Base-by-base conservation (phyloP, 495 filamentous ascomycete genomes). In the Penicillium atrosanguineum region DNA sequence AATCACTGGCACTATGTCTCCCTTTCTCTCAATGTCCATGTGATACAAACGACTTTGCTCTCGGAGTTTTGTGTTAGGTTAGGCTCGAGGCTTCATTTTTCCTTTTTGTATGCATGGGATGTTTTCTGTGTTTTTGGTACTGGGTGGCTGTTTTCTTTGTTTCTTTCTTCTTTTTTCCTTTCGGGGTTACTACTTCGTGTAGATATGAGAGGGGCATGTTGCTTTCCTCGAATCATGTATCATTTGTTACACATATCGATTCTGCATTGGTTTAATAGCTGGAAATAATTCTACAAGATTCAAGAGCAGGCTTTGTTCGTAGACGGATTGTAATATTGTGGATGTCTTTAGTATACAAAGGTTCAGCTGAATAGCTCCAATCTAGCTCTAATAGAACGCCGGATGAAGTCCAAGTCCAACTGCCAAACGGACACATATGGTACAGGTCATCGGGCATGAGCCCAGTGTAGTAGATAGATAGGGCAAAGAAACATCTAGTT, bases 401-500 rank as follows among this genome's bases (percentile, higher is more conserved):
- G 11, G 11, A 34, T 15, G 1, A 34, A 34, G 31, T 12, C 31
- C 12, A 14, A 34, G 14, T 34, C 11, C 11, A 34, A 14, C 12
- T 34, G 31, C 12, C 11, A 34, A 34, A 14, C 12, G 31, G n/a
- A 28, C 21, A 44, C 6, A 44, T 44, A 28, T 44, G 21, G 36
- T 28, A 23, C 38, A 20, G 38, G 19, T 20, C 38, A 40, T 14
- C 15, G 16, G 19, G 38, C 2, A 40, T 7, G 38, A 16, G 19
- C 19, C 16, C 38, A 6, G 0, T 14, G 14, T 18, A 8, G 7
- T 18, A 8, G n/a, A 16, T 25, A 16, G 1, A 7, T 20, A 1
- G 11, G 6, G 12, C 3, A 21, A 8, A 7, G 25, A 38, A 7
- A 86, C 9, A 44, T 64, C 62, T 60, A 76, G 68, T 79, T 51